Evolutionary conservation across 495 filamentous ascomycete species (phyloP).

Genomic region (Letharia columbiana): DNA sequence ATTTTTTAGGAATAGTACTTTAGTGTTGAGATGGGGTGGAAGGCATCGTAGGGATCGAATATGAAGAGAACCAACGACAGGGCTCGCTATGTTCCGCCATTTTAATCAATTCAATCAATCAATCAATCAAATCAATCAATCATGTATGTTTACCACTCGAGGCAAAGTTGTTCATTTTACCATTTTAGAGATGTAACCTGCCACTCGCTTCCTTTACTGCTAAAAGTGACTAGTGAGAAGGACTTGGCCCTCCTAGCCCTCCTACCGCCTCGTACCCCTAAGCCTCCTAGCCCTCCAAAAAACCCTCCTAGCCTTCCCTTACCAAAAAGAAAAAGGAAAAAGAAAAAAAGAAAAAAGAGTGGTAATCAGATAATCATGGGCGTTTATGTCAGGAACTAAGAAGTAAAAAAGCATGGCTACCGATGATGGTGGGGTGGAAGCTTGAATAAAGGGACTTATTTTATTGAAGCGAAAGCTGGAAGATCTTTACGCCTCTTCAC

Average conservation of each 20-base stretch:
- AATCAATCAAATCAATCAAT: neutral
- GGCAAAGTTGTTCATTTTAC: neutral
- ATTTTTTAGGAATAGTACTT: neutral
- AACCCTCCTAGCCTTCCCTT: neutral
- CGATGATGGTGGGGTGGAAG: conserved; percentile 16
- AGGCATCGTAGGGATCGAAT: conserved; percentile 16
- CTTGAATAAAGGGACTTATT: neutral
- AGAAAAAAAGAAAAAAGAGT: neutral
- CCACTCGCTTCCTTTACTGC: conserved; percentile 6
- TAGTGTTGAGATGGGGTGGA: conserved; percentile 1
- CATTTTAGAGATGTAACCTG: neutral
- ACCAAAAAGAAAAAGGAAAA: too few relatives aligned
- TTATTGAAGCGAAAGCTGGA: conserved; percentile 1
- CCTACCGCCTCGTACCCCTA: neutral
- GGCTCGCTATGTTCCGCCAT: conserved; percentile 11
- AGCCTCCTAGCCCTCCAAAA: neutral
- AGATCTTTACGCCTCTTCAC: neutral
- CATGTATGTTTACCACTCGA: neutral
- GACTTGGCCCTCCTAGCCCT: neutral
- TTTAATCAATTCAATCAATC: neutral
- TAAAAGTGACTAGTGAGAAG: neutral
- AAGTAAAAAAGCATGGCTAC: neutral
- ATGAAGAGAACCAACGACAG: conserved; percentile 19
- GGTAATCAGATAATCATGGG: neutral
- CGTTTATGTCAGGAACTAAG: neutral